Evolutionary conservation across 306 rosid species (phyloP).

Genomic region (Albizia julibrissin): DNA sequence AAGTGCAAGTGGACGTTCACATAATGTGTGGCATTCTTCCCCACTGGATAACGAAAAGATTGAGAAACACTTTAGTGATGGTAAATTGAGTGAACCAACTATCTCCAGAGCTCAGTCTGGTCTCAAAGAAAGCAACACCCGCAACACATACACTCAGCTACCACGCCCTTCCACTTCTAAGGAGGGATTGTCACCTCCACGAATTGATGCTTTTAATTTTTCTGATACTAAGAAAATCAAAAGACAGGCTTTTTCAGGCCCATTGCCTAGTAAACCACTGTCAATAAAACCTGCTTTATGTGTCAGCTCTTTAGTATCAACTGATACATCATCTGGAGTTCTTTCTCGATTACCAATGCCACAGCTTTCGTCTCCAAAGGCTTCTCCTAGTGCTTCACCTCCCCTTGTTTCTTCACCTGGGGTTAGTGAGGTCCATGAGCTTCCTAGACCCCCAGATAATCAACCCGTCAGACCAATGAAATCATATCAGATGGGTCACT

Average conservation of each 20-base stretch:
- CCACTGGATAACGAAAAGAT: slow-evolving; percentile 58
- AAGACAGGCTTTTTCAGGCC: slow-evolving; percentile 86
- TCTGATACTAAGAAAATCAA: slow-evolving; percentile 55
- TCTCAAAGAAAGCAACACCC: slow-evolving; percentile 60
- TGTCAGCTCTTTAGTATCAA: slow-evolving; percentile 39
- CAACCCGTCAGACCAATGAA: slow-evolving; percentile 47
- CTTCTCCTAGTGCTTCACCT: slow-evolving; percentile 77
- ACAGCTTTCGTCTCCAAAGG: slow-evolving; percentile 72
- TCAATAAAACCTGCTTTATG: slow-evolving; percentile 55
- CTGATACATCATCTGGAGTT: slow-evolving; percentile 53
- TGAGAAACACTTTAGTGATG: slow-evolving; percentile 52
- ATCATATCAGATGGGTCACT: slow-evolving; percentile 63
- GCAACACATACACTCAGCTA: slow-evolving; percentile 44
- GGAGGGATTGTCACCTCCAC: slow-evolving; percentile 54
- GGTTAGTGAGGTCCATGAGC: slow-evolving; percentile 90
- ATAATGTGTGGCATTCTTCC: slow-evolving; percentile 73
- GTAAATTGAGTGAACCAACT: slow-evolving; percentile 44
- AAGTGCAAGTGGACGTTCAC: slow-evolving; percentile 53
- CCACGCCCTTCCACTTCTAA: slow-evolving; percentile 65
- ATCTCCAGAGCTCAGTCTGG: slow-evolving; percentile 42
- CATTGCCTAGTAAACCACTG: slow-evolving; percentile 56
- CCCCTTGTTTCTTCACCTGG: slow-evolving; percentile 75
- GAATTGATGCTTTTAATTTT: slow-evolving; percentile 43
- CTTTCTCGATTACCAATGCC: slow-evolving; percentile 55
- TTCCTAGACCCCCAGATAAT: slow-evolving; percentile 83